Conservation (phyloP, 495 filamentous ascomycete species). For the Aspergillus panamensis region DNA sequence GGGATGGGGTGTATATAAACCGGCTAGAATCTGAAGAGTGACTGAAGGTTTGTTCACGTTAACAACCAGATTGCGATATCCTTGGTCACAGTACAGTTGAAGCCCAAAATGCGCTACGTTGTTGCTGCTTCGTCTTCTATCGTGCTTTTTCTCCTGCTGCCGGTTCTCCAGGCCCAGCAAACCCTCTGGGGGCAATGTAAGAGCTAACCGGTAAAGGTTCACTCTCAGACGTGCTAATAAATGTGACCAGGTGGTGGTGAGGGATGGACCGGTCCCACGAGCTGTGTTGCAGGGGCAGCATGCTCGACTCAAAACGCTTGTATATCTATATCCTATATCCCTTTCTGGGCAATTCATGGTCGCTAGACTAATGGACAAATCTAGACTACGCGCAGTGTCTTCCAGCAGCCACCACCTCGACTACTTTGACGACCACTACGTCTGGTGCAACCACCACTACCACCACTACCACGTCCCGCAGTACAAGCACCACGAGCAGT, state of each 20-base stretch:
- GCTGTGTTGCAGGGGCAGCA: slow-evolving; percentile 7
- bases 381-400: slow-evolving; percentile 16
- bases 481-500: slow-evolving; percentile 8
- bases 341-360: too few relatives aligned
- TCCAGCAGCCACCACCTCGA: slow-evolving; percentile 9
- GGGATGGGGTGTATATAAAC: not conserved
- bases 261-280: slow-evolving; percentile 11
- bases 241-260: slow-evolving; percentile 8
- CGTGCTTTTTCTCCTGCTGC: slow-evolving; percentile 2
- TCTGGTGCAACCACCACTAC: slow-evolving; percentile 4
- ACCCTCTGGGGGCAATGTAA: slow-evolving; percentile 18
- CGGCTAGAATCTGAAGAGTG: not conserved
- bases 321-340: not conserved
- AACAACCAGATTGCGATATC: not conserved
- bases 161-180: slow-evolving; percentile 16
- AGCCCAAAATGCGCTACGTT: not conserved
- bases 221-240: not conserved
- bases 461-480: slow-evolving; percentile 3
- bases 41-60: too few relatives aligned
- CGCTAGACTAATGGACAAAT: not conserved
- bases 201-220: not conserved
- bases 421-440: slow-evolving; percentile 5
- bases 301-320: slow-evolving; percentile 11
- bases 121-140: slow-evolving; percentile 1
- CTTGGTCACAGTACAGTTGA: not conserved